A percentile compares a stretch with the other conserved stretches of the same genome.
phyloP scores from a whole-genome alignment of 257 asterid genomes.

The Solanum gandarillasii region DNA sequence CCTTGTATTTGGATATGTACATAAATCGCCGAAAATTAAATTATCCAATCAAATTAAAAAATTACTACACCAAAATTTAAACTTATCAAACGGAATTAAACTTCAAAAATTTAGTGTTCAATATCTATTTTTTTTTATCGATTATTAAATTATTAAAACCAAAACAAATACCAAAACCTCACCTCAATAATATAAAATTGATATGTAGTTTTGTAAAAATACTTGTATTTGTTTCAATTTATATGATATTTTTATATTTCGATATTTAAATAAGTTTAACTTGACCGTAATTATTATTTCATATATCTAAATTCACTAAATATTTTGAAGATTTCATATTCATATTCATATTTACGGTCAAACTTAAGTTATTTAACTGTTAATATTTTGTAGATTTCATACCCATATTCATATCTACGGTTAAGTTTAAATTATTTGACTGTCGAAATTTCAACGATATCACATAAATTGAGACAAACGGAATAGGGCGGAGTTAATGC shows the following conservation, averaged over 20 bases:
- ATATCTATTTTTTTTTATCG: neutral
- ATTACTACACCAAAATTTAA: neutral
- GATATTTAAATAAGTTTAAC: neutral
- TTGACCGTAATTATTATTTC: neutral
- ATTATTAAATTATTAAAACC: neutral
- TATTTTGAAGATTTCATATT: neutral
- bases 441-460: accelerated
- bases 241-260: neutral
- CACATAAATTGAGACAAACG: accelerated
- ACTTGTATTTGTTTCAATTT: neutral
- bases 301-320: accelerated
- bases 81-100: neutral
- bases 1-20: neutral
- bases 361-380: neutral
- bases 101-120: neutral
- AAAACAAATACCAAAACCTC: neutral
- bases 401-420: accelerated
- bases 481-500: neutral
- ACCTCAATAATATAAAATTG: neutral
- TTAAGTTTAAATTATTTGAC: accelerated
- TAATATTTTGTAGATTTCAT: neutral
- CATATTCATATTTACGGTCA: neutral
- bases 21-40: neutral
- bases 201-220: too few relatives aligned
- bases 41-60: neutral